Conservation (phyloP, 2,329 filamentous ascomycete species). For the Fonsecaea monophora region DNA sequence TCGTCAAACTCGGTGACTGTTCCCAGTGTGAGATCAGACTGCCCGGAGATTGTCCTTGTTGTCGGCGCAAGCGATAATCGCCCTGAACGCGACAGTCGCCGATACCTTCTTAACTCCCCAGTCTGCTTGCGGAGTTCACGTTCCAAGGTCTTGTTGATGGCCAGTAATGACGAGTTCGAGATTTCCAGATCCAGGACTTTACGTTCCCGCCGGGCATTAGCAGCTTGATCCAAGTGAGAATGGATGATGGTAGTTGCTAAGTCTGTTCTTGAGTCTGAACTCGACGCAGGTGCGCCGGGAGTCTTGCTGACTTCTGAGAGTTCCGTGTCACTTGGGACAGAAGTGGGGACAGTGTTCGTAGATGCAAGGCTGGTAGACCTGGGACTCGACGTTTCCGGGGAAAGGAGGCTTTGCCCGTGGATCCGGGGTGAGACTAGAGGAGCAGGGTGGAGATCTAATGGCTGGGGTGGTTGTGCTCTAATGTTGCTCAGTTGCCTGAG, state of each 20-base stretch:
- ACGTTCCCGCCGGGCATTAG: constrained; percentile 87
- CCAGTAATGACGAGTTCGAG: constrained; percentile 90
- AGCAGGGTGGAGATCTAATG: constrained; percentile 23
- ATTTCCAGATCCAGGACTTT: constrained; percentile 98
- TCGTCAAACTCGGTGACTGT: constrained; percentile 56
- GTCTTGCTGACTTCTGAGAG: constrained; percentile 26
- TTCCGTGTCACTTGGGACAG: constrained; percentile 33
- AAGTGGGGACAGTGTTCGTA: constrained; percentile 35
- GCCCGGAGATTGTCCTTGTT: constrained; percentile 52
- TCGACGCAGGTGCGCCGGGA: not conserved
- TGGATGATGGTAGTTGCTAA: constrained; percentile 43
- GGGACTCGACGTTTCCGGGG: constrained; percentile 35
- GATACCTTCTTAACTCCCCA: constrained; percentile 81
- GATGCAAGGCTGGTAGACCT: constrained; percentile 38
- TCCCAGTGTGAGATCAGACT: constrained; percentile 50
- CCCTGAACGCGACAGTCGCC: constrained; percentile 82
- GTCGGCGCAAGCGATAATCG: constrained; percentile 65
- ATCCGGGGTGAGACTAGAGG: constrained; percentile 21
- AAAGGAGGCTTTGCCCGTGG: constrained; percentile 22
- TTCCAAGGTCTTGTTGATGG: constrained; percentile 93
- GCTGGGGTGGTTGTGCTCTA: constrained; percentile 21
- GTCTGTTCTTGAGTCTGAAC: constrained; percentile 41
- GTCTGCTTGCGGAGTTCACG: constrained; percentile 90
- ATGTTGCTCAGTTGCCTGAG: constrained; percentile 17
- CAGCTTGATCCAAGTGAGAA: constrained; percentile 68